Percentiles rank a stretch among this genome's conserved stretches.
phyloP scores from a whole-genome alignment of 2,329 filamentous ascomycete genomes.

The Verticillium isaacii region DNA sequence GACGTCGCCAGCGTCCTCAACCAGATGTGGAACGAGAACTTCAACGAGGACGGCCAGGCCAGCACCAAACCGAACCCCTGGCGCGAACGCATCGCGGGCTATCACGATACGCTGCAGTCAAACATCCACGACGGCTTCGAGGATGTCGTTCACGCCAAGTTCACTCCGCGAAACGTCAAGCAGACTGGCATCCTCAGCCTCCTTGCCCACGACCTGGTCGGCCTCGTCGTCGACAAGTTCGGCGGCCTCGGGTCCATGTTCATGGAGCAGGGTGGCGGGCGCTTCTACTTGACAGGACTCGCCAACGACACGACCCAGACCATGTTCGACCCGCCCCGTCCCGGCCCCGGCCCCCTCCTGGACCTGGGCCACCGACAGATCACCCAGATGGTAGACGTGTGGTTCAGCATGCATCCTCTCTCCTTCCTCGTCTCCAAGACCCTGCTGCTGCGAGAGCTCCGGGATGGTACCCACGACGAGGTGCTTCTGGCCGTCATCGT shows the following conservation, averaged over 20 bases:
- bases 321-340: conserved; percentile 23
- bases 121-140: conserved; percentile 9
- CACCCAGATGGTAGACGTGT: conserved; percentile 33
- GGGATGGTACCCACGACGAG: conserved; percentile 32
- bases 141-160: conserved; percentile 10
- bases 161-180: conserved; percentile 14
- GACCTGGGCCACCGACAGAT: conserved; percentile 25
- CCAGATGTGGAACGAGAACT: conserved; percentile 23
- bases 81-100: conserved; percentile 15
- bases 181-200: conserved; percentile 21
- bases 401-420: conserved; percentile 34
- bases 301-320: conserved; percentile 19
- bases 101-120: conserved; percentile 12
- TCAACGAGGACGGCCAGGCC: conserved; percentile 10
- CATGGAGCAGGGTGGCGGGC: conserved; percentile 18
- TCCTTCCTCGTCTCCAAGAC: conserved; percentile 36
- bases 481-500: conserved; percentile 32
- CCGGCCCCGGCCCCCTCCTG: conserved; percentile 19
- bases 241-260: conserved; percentile 23
- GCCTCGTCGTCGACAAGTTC: conserved; percentile 22
- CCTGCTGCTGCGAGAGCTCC: conserved; percentile 29
- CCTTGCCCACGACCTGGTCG: conserved; percentile 24
- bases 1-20: conserved; percentile 24
- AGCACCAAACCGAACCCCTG: conserved; percentile 12
- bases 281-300: conserved; percentile 22